These are phyloP conservation scores for Euphorbia pulcherrima DNA, from an alignment of 345 rosid genomes.

Conservation along the genomic window DNA sequence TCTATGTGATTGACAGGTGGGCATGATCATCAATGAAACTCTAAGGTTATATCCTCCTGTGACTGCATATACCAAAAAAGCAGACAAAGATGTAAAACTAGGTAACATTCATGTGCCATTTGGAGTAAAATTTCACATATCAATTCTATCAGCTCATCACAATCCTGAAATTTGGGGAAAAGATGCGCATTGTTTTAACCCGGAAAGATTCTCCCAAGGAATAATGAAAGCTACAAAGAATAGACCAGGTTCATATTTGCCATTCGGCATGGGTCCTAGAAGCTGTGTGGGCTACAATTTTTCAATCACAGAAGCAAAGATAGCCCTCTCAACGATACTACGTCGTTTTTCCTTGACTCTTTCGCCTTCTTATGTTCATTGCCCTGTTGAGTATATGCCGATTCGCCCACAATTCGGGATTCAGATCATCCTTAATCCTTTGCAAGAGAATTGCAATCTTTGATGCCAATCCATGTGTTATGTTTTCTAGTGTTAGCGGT, in stretches of 20 bases:
- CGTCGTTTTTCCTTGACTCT: constrained; percentile 32
- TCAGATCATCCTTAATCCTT: constrained; percentile 31
- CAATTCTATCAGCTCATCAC: constrained; percentile 25
- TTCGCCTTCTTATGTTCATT: constrained; percentile 37
- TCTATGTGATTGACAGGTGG: constrained; percentile 25
- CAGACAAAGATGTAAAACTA: constrained; percentile 14
- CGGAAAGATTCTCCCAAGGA: constrained; percentile 39
- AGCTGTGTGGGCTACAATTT: constrained; percentile 38
- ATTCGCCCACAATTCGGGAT: constrained; percentile 33
- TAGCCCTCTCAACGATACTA: constrained; percentile 39
- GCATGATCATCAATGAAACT: constrained; percentile 36
- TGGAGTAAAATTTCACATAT: constrained; percentile 7
- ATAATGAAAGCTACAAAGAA: constrained; percentile 35
- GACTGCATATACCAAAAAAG: constrained; percentile 6
- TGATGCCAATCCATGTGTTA: too few relatives aligned
- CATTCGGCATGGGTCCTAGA: constrained; percentile 41
- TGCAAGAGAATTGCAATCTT: neutral
- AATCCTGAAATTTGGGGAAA: constrained; percentile 40
- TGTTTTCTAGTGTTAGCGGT: too few relatives aligned
- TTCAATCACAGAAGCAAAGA: constrained; percentile 29
- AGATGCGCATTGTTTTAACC: constrained; percentile 35
- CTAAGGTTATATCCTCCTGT: constrained; percentile 36
- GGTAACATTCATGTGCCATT: constrained; percentile 31
- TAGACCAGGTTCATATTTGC: constrained; percentile 29
- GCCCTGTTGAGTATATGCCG: constrained; percentile 21